Evolutionary conservation across 2,329 filamentous ascomycete species (phyloP).

Genomic region (Leptographium flavum): DNA sequence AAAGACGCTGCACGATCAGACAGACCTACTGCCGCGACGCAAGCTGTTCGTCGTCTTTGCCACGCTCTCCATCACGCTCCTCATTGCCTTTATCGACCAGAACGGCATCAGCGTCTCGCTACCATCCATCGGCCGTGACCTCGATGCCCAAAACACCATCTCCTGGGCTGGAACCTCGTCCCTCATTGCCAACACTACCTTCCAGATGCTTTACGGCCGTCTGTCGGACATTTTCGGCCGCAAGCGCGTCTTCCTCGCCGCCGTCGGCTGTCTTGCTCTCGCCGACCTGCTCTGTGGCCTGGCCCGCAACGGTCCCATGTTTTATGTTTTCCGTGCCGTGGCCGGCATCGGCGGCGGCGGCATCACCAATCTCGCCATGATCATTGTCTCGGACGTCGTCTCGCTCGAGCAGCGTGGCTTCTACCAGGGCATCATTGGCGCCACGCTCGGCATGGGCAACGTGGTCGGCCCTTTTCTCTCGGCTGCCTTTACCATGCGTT

Average conservation of each 20-base stretch:
- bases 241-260: conserved; percentile 41
- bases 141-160: conserved; percentile 33
- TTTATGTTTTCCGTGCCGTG: conserved; percentile 46
- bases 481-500: conserved; percentile 21
- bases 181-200: conserved; percentile 43
- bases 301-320: conserved; percentile 36
- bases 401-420: conserved; percentile 44
- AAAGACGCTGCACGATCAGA: conserved; percentile 22
- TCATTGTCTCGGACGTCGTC: conserved; percentile 46
- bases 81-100: conserved; percentile 42
- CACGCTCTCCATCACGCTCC: conserved; percentile 33
- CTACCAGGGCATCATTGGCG: conserved; percentile 30
- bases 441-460: conserved; percentile 26
- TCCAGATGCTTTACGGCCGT: conserved; percentile 50
- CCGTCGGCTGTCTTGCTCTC: conserved; percentile 35
- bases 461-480: conserved; percentile 28
- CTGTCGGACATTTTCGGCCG: conserved; percentile 47
- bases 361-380: conserved; percentile 43
- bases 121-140: conserved; percentile 26
- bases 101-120: conserved; percentile 37
- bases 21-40: conserved; percentile 36
- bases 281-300: conserved; percentile 47
- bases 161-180: conserved; percentile 39
- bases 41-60: conserved; percentile 35
- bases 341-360: conserved; percentile 50